Evolutionary conservation across 2,329 filamentous ascomycete genomes (phyloP), one percentile per base, ranked within the genome.

Genomic region (Iodosphaeria phyllophila): DNA sequence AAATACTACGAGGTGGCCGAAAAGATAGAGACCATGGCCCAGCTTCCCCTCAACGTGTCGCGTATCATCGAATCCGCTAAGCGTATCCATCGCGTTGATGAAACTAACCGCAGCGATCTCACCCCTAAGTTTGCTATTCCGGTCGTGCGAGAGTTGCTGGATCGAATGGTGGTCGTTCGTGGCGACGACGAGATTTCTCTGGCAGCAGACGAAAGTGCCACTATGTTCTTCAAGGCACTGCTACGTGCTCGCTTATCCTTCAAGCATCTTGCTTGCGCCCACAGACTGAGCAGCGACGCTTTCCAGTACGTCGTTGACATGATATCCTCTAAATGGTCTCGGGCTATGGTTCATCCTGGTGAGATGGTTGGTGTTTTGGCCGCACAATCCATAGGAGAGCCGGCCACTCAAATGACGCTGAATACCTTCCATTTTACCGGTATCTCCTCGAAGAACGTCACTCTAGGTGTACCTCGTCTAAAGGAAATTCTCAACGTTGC

Each of bases 381-480:
- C 34, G 89, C 91, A 5, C 89, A 98, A 55, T 98, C 89, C 16
- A 98, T 98, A 46, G 89, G 89, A 57, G 89, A 98, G 52, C 89
- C 89, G 20, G 91, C 89, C 13, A 98, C 89, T 1, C 89, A 98
- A 60, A 98, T 98, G 89, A 98, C 89, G 2, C 58, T 98, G 32
- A 98, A 98, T 58, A 98, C 89, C 13, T 98, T 98, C 76, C 89
- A 98, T 63, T 98, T 98, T 51, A 84, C 89, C 51, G 89, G 89
- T 92, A 83, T 98, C 32, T 92, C 91, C 18, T 92, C 86, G 13
- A 98, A 98, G 74, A 98, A 98, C 63, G 86, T 98, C 28, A 98
- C 89, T 1, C 74, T 98, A 24, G 89, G 89, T 82, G 89, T 98
- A 21, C 89, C 89, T 21, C 86, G 89, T 72, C 69, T 98, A 24